Evolutionary conservation across 1,284 basidiomycete species (phyloP), one percentile per base, ranked within the genome.

Genomic region (Apiotrichum brassicae): DNA sequence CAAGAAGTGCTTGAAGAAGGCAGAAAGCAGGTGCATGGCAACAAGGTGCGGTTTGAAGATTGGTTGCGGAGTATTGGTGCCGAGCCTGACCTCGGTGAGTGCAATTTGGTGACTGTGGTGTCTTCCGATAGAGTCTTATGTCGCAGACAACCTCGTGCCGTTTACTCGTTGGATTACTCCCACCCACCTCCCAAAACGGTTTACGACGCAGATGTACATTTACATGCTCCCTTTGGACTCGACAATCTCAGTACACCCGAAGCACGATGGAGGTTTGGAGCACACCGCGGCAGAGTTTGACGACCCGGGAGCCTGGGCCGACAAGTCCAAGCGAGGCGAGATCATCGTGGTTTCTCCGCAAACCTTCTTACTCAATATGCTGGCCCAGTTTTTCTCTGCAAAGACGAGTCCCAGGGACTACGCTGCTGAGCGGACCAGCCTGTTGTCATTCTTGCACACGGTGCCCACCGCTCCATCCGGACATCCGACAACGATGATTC

Each of bases 241-340:
- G 14, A 38, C 34, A 30, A n/a, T 30, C 22, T 11, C 34, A 16
- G 32, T 40, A 19, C 23, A 20, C 13, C 34, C 50, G 6, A 35
- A 40, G 26, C 47, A 56, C 44, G 54, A 56, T 28, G 54, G 54
- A 22, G 54, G 54, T 2, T 47, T 56, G 13, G 54, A 56, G 37
- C 54, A 56, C 50, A 56, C 54, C 3, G 34, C 36, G 8, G 49
- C 49, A 7, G 49, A 49, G 30, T 52, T 44, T 33, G 47, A 35
- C 22, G 23, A 38, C 16, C 28, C 41, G 3, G 19, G 25, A 5
- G 35, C 32, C 8, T 56, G 54, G 54, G 14, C 36, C 8, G 24
- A 24, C n/a, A 28, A 33, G 9, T 47, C 49, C 4, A 43, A 25
- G 14, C 12, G 25, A 4, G 49, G 47, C n/a, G 47, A 51, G 9